Conservation (phyloP, 2,329 filamentous ascomycete genomes). For the Whalleya microplaca region DNA sequence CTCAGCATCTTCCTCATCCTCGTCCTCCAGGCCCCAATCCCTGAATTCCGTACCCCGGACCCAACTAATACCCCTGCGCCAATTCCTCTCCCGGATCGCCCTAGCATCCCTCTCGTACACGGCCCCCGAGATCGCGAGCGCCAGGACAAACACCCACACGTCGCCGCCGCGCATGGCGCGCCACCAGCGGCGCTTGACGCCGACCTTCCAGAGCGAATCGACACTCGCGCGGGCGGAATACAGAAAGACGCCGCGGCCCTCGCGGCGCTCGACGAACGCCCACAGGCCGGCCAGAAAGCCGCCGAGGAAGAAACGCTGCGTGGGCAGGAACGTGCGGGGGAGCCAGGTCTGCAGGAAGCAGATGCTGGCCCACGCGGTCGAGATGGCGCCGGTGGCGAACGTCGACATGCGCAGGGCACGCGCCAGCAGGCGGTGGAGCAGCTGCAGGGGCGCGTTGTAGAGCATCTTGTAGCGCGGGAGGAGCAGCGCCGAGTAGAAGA, state of each 20-base stretch:
- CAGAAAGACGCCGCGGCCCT: constrained; percentile 71
- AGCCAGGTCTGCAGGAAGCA: constrained; percentile 86
- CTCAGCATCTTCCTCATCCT: constrained; percentile 49
- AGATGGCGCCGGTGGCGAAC: constrained; percentile 81
- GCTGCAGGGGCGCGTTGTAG: constrained; percentile 69
- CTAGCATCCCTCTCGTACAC: constrained; percentile 74
- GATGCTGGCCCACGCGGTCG: constrained; percentile 84
- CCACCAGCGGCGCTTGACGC: constrained; percentile 90
- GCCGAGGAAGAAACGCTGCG: constrained; percentile 86
- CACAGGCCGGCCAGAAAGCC: constrained; percentile 86
- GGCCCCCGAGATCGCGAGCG: constrained; percentile 76
- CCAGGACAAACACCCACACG: constrained; percentile 78
- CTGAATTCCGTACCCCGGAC: constrained; percentile 75
- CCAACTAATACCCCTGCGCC: constrained; percentile 75
- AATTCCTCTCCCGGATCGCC: constrained; percentile 67
- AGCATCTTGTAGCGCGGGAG: constrained; percentile 70
- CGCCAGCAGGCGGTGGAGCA: constrained; percentile 68
- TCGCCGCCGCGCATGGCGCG: constrained; percentile 80
- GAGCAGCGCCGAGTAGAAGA: constrained; percentile 73
- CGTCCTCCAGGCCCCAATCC: constrained; percentile 64
- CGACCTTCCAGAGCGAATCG: constrained; percentile 88
- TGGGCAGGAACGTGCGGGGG: constrained; percentile 74
- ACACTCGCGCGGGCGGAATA: constrained; percentile 79
- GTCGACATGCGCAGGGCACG: constrained; percentile 74
- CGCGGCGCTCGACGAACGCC: constrained; percentile 73